Percentiles rank a stretch among this genome's conserved stretches.
Evolutionary conservation across 2,329 filamentous ascomycete genomes (phyloP).

Genomic region (Colletotrichum tropicicola): DNA sequence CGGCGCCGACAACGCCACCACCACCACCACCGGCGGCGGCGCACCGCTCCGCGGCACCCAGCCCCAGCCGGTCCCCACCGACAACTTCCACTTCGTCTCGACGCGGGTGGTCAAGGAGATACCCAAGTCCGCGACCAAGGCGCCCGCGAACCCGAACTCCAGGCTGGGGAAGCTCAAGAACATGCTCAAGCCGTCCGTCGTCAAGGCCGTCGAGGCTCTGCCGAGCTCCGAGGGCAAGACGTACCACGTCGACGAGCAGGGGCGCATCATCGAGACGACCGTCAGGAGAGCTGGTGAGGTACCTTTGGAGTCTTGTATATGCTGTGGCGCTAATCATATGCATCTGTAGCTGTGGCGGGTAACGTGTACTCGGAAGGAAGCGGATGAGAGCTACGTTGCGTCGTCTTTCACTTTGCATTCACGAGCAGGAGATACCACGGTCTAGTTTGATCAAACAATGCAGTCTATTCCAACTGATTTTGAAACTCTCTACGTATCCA

Average conservation of each 20-base stretch:
- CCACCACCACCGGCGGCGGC: no score
- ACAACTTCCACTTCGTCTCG: constrained; percentile 23
- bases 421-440: no score
- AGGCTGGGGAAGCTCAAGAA: constrained; percentile 19
- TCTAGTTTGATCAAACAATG: no score
- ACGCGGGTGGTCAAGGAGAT: constrained; percentile 26
- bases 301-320: no score
- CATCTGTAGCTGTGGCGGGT: neutral
- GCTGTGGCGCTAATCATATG: neutral
- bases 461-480: no score
- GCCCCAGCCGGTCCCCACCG: neutral
- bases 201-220: constrained; percentile 22
- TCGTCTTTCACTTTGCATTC: no score
- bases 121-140: constrained; percentile 11
- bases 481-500: neutral
- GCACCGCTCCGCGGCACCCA: constrained; percentile 8
- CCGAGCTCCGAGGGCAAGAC: constrained; percentile 26
- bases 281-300: constrained; percentile 16
- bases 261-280: constrained; percentile 25
- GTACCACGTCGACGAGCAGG: constrained; percentile 28
- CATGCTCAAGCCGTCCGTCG: constrained; percentile 26
- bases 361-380: no score
- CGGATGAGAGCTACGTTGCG: no score
- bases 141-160: constrained; percentile 3
- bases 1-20: neutral